These are phyloP conservation scores for Asterophora lycoperdoides DNA, from an alignment of 768 basidiomycete species.

Conservation along the genomic window DNA sequence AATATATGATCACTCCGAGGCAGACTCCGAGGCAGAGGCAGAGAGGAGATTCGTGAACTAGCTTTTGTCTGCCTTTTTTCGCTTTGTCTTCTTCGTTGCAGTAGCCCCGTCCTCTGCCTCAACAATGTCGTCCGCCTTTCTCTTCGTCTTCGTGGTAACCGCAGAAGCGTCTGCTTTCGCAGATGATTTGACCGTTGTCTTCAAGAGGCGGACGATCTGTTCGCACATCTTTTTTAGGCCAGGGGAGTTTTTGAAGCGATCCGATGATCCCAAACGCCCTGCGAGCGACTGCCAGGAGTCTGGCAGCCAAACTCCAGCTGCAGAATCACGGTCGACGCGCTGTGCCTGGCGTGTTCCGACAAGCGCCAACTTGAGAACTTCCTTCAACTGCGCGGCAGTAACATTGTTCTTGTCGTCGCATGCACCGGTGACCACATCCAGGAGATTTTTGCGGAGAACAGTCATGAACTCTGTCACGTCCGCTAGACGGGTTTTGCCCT, in stretches of 20 bases:
- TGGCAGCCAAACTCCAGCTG: slow-evolving; percentile 54
- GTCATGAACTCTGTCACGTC: slow-evolving; percentile 51
- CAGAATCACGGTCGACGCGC: slow-evolving; percentile 29
- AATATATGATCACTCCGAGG: neutral
- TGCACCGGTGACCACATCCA: slow-evolving; percentile 43
- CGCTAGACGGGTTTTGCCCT: slow-evolving; percentile 24
- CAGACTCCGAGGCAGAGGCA: no score
- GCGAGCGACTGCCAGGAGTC: slow-evolving; percentile 51
- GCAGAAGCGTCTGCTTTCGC: slow-evolving; percentile 13
- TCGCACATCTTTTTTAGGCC: slow-evolving; percentile 60
- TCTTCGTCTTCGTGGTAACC: slow-evolving; percentile 26
- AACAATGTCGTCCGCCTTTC: slow-evolving; percentile 33
- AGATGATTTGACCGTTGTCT: slow-evolving; percentile 12
- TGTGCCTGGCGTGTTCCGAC: slow-evolving; percentile 64
- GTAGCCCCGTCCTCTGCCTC: slow-evolving; percentile 17
- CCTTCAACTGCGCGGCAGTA: slow-evolving; percentile 68
- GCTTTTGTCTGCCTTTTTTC: slow-evolving; percentile 38
- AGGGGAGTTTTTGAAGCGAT: slow-evolving; percentile 59
- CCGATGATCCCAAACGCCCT: slow-evolving; percentile 41
- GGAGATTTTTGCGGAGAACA: slow-evolving; percentile 43
- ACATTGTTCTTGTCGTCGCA: slow-evolving; percentile 43
- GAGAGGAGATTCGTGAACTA: slow-evolving; percentile 5
- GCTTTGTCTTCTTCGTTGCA: slow-evolving; percentile 29
- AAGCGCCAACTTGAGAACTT: slow-evolving; percentile 69
- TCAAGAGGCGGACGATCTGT: slow-evolving; percentile 44